phyloP scores from a whole-genome alignment of 495 filamentous ascomycete genomes.

The Podospora anserina region DNA sequence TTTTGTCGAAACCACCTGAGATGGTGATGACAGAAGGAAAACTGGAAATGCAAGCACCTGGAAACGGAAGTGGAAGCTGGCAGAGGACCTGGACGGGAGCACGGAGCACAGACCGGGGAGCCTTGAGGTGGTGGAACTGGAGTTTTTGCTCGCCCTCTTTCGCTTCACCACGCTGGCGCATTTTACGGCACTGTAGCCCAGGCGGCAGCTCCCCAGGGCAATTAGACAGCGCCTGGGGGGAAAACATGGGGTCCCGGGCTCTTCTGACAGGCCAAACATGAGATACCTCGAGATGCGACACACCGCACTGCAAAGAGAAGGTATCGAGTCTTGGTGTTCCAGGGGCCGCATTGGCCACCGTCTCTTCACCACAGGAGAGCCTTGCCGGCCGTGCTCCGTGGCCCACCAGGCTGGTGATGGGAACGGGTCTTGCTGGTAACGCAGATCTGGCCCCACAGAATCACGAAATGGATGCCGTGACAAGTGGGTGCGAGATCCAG shows the following conservation, averaged over 20 bases:
- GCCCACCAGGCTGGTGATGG: background rate
- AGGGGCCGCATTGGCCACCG: background rate
- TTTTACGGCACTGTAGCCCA: slow-evolving; percentile 9
- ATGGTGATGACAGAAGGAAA: background rate
- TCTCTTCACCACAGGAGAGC: background rate
- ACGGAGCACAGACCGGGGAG: background rate
- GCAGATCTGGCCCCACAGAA: slow-evolving; percentile 4
- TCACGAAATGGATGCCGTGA: slow-evolving; percentile 4
- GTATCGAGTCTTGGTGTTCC: background rate
- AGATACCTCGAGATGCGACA: slow-evolving; percentile 3
- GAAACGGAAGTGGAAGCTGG: background rate
- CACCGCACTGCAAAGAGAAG: background rate
- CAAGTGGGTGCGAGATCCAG: background rate
- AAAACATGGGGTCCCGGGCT: background rate
- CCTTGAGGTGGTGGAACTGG: no score
- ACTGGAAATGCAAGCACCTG: background rate
- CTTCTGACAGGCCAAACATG: background rate
- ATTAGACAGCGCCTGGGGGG: background rate
- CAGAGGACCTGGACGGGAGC: background rate
- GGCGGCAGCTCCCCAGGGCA: background rate
- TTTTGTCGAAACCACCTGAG: background rate
- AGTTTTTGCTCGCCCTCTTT: slow-evolving; percentile 4
- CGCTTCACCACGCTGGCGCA: slow-evolving; percentile 9
- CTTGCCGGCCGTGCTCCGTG: background rate
- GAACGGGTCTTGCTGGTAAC: slow-evolving; percentile 6